phyloP scores from a whole-genome alignment of 164 flowering plant genomes.

The Umbellularia californica region DNA sequence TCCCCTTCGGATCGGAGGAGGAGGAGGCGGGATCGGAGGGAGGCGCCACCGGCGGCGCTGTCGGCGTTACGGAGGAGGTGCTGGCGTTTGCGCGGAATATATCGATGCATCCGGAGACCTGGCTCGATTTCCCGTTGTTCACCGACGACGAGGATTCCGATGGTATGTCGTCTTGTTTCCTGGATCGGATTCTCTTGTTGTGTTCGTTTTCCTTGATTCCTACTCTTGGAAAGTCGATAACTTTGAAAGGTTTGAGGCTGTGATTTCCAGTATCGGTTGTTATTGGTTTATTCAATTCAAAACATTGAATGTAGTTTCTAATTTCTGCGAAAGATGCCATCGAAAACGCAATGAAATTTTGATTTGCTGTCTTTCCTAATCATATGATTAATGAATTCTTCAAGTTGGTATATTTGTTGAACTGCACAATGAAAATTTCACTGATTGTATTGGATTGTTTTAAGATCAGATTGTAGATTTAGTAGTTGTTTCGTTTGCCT shows the following conservation, averaged over 20 bases:
- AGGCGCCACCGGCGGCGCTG: constrained; percentile 44
- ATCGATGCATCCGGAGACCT: constrained; percentile 94
- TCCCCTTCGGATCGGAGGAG: constrained; percentile 33
- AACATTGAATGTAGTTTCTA: background rate
- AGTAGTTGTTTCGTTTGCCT: background rate
- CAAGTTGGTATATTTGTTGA: background rate
- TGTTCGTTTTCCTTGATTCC: background rate
- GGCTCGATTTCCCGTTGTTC: constrained; percentile 90
- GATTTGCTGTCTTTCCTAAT: background rate
- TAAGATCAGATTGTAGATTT: background rate
- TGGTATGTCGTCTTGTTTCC: constrained; percentile 32
- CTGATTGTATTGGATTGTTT: too few species aligned
- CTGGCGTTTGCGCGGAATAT: constrained; percentile 82
- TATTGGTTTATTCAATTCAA: background rate
- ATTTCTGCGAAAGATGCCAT: background rate
- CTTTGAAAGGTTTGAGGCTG: background rate
- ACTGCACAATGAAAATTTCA: too few species aligned
- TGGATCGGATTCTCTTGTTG: background rate
- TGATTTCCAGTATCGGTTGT: background rate
- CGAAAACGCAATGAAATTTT: background rate
- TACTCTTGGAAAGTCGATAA: background rate
- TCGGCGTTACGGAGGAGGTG: constrained; percentile 81
- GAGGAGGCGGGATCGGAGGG: constrained; percentile 17
- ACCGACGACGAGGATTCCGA: constrained; percentile 79
- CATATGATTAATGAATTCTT: too few species aligned